These are phyloP conservation scores for Alternaria burnsii DNA, from an alignment of 2,329 filamentous ascomycete genomes.

Conservation along the genomic window DNA sequence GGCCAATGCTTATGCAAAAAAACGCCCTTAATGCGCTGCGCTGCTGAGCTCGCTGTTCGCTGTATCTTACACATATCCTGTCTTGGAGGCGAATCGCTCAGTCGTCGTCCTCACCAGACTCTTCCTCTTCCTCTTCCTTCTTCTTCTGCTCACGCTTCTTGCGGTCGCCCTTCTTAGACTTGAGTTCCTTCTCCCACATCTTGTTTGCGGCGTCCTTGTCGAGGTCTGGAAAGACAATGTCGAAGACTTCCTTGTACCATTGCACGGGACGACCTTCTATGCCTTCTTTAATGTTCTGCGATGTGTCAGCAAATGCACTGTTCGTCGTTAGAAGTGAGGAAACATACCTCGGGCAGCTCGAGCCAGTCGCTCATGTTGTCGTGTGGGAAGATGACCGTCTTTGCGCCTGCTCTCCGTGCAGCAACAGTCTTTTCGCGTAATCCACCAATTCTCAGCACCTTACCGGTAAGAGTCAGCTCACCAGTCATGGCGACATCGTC, in stretches of 20 bases:
- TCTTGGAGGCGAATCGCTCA: slow-evolving; percentile 18
- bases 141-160: slow-evolving; percentile 47
- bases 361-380: slow-evolving; percentile 98
- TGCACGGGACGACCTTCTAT: slow-evolving; percentile 89
- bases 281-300: slow-evolving; percentile 95
- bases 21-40: slow-evolving; percentile 25
- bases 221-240: slow-evolving; percentile 84
- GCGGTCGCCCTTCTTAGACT: slow-evolving; percentile 46
- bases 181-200: slow-evolving; percentile 72
- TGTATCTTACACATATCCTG: slow-evolving; percentile 21
- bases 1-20: slow-evolving; percentile 5
- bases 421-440: slow-evolving; percentile 97
- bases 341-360: slow-evolving; percentile 88
- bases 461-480: slow-evolving; percentile 94
- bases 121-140: slow-evolving; percentile 61
- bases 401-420: slow-evolving; percentile 88
- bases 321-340: too few species aligned
- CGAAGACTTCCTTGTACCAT: slow-evolving; percentile 95
- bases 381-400: slow-evolving; percentile 90
- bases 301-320: slow-evolving; percentile 21
- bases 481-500: slow-evolving; percentile 97
- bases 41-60: neutral
- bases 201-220: slow-evolving; percentile 77
- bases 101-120: slow-evolving; percentile 44
- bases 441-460: slow-evolving; percentile 93